Evolutionary conservation across 164 flowering plant genomes (phyloP), one percentile per base, ranked within the genome.

Genomic region (Saururus chinensis): DNA sequence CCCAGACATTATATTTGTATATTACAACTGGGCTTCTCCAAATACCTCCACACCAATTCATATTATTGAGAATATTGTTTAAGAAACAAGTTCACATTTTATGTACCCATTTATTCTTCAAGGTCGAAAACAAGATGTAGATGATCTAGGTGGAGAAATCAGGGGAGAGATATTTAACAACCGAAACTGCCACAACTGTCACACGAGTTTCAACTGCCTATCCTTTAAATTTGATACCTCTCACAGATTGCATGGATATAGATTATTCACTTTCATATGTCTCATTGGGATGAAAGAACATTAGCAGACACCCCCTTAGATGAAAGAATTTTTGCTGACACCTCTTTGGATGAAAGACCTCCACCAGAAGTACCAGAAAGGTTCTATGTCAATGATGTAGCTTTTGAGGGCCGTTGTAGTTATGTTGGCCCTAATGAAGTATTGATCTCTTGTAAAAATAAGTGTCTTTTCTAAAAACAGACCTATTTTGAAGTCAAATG

Each of bases 1-100:
- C 48, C 96, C 97, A 20, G 88, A 90, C 51, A 67, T 75, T 87
- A n/a, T n/a, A n/a, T n/a, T n/a, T 53, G 66, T 79, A 1, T 65
- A 55, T 35, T 77, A 78, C 64, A 76, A 80, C 66, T 76, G 76
- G 82, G n/a, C n/a, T n/a, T n/a, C n/a, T n/a, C n/a, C n/a, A n/a
- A n/a, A n/a, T n/a, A n/a, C n/a, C n/a, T n/a, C 64, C 56, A 76
- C 83, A 58, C 80, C 86, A 80, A 82, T 82, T 63, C 79, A 79
- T 51, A 70, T 78, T 58, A 80, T 73, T 70, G 78, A 75, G 52
- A 78, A 70, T 59, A 60, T 68, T 59, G 62, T 81, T 60, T 66
- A 77, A 17, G 74, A 68, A 48, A 48, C 59, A 52, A 64, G 16
- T 56, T 40, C 1, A 35, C 71, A 61, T 58, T 42, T 37, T 54